phyloP scores from a whole-genome alignment of 148 eudicot species.

The Vaccinium darrowii region DNA sequence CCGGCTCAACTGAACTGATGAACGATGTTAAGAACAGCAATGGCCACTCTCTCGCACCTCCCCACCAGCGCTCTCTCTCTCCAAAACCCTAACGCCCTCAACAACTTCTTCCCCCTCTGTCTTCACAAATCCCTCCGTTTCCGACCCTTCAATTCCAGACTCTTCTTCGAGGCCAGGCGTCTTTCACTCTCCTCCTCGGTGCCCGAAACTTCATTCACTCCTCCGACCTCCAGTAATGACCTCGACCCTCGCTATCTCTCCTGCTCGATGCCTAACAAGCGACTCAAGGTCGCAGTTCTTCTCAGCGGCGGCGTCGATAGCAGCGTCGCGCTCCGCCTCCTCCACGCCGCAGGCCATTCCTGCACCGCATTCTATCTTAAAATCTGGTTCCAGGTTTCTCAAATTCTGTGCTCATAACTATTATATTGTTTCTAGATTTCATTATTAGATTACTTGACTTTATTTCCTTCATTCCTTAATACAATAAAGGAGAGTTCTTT shows the following conservation, averaged over 20 bases:
- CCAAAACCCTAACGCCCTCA: conserved; percentile 18
- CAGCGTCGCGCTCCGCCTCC: conserved; percentile 87
- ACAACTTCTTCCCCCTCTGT: conserved; percentile 27
- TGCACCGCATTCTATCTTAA: conserved; percentile 97
- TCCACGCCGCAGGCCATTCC: conserved; percentile 91
- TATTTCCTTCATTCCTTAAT: no score
- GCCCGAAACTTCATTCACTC: not conserved
- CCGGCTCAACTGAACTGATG: no score
- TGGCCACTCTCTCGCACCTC: conserved; percentile 38
- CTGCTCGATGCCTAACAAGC: conserved; percentile 53
- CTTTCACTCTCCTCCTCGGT: conserved; percentile 23
- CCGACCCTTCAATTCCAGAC: conserved; percentile 15
- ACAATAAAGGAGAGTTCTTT: not conserved
- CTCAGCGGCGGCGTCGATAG: conserved; percentile 97
- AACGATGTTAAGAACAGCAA: conserved; percentile 23
- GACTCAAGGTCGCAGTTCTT: conserved; percentile 70
- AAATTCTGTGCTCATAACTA: not conserved
- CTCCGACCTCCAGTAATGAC: conserved; percentile 23
- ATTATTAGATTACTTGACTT: not conserved
- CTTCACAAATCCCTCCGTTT: conserved; percentile 13
- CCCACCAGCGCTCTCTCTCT: conserved; percentile 17
- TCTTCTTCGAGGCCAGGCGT: conserved; percentile 6
- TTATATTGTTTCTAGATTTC: not conserved
- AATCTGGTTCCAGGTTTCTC: conserved; percentile 85
- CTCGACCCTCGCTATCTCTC: conserved; percentile 52